Evolutionary conservation across 2,329 filamentous ascomycete genomes (phyloP).

Genomic region (Ustulina deusta): DNA sequence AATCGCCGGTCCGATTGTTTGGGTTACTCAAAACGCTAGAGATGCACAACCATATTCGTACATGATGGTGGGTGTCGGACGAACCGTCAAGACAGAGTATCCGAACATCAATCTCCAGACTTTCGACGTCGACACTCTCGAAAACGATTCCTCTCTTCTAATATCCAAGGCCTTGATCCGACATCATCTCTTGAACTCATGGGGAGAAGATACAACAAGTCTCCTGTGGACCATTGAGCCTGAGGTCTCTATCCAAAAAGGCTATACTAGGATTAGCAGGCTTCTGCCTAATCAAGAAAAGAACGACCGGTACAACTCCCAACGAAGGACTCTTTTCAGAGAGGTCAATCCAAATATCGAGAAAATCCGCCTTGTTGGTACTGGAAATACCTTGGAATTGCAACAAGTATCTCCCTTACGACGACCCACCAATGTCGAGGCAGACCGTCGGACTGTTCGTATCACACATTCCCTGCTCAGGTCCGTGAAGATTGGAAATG

Average conservation of each 20-base stretch:
- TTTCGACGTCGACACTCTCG: conserved; percentile 21
- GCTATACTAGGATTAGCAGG: conserved; percentile 3
- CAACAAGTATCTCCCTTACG: conserved; percentile 14
- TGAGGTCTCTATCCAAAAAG: conserved; percentile 11
- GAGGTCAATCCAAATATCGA: background rate
- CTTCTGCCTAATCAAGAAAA: conserved; percentile 12
- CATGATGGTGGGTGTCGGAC: conserved; percentile 25
- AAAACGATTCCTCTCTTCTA: background rate
- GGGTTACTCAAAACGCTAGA: conserved; percentile 23
- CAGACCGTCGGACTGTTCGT: conserved; percentile 11
- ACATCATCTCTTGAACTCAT: conserved; percentile 5
- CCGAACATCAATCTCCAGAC: conserved; percentile 19
- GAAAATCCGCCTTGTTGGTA: background rate
- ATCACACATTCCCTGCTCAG: conserved; percentile 8
- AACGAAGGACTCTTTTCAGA: background rate
- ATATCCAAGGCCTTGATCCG: conserved; percentile 18
- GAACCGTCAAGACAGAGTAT: conserved; percentile 15
- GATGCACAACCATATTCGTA: conserved; percentile 4
- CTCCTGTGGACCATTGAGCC: conserved; percentile 26
- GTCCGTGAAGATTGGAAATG: background rate
- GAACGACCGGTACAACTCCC: conserved; percentile 25
- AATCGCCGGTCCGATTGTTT: conserved; percentile 13
- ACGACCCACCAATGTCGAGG: background rate
- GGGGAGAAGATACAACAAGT: conserved; percentile 4
- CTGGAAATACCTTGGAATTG: background rate